phyloP scores from a whole-genome alignment of 345 rosid genomes.

The Gossypium anomalum region DNA sequence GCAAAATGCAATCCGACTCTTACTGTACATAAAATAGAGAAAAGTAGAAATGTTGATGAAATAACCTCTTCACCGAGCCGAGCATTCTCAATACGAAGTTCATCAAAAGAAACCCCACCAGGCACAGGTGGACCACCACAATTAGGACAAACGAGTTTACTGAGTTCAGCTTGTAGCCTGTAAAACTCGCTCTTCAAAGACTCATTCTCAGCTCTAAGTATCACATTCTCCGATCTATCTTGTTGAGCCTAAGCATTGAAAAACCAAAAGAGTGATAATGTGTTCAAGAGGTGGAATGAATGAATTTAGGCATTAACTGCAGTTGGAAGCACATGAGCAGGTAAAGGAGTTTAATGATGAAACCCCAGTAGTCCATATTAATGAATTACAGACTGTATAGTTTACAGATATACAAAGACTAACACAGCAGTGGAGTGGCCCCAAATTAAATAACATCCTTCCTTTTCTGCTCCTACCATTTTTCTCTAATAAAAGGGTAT shows the following conservation, averaged over 20 bases:
- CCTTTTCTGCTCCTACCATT: slow-evolving; percentile 5
- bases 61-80: slow-evolving; percentile 82
- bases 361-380: slow-evolving; percentile 14
- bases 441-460: slow-evolving; percentile 23
- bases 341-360: slow-evolving; percentile 28
- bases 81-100: slow-evolving; percentile 76
- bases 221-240: slow-evolving; percentile 69
- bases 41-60: neutral
- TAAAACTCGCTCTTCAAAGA: slow-evolving; percentile 65
- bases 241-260: slow-evolving; percentile 64
- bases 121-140: slow-evolving; percentile 70
- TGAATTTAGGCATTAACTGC: slow-evolving; percentile 21
- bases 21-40: too few species aligned
- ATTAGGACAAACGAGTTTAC: slow-evolving; percentile 61
- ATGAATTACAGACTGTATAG: slow-evolving; percentile 15
- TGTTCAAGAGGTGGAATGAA: too few species aligned
- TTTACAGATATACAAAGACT: too few species aligned
- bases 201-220: slow-evolving; percentile 81
- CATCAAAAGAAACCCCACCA: slow-evolving; percentile 65
- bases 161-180: slow-evolving; percentile 63
- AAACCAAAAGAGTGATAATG: too few species aligned
- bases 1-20: accelerated
- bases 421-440: slow-evolving; percentile 3
- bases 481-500: neutral
- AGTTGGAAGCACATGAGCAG: slow-evolving; percentile 3